Conservation (phyloP, 2,329 filamentous ascomycete genomes). For the Ceratocystis diversiconidia region DNA sequence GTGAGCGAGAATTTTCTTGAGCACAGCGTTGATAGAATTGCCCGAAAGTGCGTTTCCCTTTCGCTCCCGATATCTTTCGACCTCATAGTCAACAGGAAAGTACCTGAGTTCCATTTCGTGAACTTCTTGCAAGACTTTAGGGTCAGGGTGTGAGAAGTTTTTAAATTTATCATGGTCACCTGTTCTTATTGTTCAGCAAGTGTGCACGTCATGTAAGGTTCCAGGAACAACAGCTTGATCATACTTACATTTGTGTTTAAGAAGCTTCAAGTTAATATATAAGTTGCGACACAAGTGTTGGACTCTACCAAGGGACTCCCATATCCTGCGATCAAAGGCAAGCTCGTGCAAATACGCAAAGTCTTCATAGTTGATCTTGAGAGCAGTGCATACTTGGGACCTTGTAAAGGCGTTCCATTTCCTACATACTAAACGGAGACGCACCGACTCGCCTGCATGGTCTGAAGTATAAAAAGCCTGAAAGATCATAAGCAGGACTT, state of each 20-base stretch:
- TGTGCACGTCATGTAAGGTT: not conserved
- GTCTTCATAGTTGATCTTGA: constrained; percentile 31
- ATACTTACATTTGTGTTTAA: constrained; percentile 36
- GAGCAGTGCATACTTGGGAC: constrained; percentile 32
- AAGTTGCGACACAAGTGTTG: constrained; percentile 34
- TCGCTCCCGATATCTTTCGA: not conserved
- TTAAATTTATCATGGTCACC: too few relatives aligned
- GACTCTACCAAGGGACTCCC: constrained; percentile 26
- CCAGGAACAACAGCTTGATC: not conserved
- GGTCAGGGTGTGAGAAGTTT: too few relatives aligned
- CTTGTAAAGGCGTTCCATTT: constrained; percentile 35
- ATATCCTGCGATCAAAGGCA: not conserved
- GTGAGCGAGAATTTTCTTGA: not conserved
- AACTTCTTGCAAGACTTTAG: too few relatives aligned
- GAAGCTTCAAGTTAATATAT: constrained; percentile 38
- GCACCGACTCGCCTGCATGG: not conserved
- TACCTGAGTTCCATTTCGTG: not conserved
- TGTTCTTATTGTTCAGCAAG: not conserved
- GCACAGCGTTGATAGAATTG: not conserved
- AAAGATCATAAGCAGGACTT: constrained; percentile 12
- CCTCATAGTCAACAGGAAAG: not conserved
- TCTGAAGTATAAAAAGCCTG: not conserved
- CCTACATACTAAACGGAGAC: constrained; percentile 35
- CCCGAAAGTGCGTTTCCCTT: not conserved
- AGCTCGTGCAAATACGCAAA: not conserved